Evolutionary conservation across 192 early-diverging fungal genomes (phyloP), one percentile per base, ranked within the genome.

Genomic region (Powellomyces hirtus): DNA sequence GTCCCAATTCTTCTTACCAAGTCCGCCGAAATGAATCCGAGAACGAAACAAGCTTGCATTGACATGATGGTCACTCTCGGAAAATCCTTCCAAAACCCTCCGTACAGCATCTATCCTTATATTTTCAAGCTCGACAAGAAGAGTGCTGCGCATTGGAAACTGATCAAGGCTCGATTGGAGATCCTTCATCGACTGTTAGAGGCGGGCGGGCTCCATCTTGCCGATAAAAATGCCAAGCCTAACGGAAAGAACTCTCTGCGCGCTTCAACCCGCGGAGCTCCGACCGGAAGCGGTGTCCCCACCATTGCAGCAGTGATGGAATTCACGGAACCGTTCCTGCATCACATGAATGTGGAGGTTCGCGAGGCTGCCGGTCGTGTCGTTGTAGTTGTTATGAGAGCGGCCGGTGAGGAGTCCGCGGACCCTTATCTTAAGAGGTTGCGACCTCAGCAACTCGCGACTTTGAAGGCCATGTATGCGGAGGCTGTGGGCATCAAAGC

Each of bases 331-430:
- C 85, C 81, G 4, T 84, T 83, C 42, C 63, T 89, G 35, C 79
- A 84, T 16, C 79, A 90, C 66, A 79, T 74, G 40, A 89, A 84
- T 46, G 70, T 62, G 0, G 86, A 88, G 44, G 84, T 90, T 30
- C 82, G 87, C 8, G 83, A 86, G 40, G 75, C 77, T 1, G 79
- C 89, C 6, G 72, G 81, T 7, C 77, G 72, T 30, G 68, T 90
- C 3, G 75, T 89, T 20, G 81, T 83, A 16, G 80, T 66, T 42
- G 69, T 86, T 18, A 70, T 72, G 53, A 20, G 62, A 11, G 34
- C 30, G 16, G 14, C 24, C 26, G 53, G 53, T 16, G 58, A 59
- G 38, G 68, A 66, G 35, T 31, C 10, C n/a, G 36, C 59, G 27
- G 1, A 22, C 8, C 42, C 61, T 13, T 44, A 51, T 26, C 24